A percentile compares a stretch with the other conserved stretches of the same genome.
phyloP scores from a whole-genome alignment of 495 filamentous ascomycete species.

The Hypoxylon perforatum region DNA sequence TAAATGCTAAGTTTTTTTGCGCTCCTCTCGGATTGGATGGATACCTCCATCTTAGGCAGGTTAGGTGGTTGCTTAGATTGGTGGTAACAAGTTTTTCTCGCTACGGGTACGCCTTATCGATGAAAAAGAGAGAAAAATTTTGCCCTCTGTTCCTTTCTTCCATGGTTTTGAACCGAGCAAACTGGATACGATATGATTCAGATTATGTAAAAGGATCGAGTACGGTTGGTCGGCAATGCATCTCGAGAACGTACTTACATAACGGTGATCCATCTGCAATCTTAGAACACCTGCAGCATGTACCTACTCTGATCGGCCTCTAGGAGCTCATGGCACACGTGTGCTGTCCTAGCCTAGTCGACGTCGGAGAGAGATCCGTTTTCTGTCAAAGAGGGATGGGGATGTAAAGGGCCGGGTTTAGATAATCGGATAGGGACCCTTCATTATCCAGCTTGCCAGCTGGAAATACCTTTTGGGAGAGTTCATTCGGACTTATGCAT shows the following conservation, averaged over 20 bases:
- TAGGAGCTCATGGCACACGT: conserved; percentile 5
- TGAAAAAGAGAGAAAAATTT: conserved; percentile 15
- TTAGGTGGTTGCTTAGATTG: conserved; percentile 6
- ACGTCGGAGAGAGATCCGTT: conserved; percentile 18
- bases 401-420: conserved; percentile 2
- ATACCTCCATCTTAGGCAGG: not conserved
- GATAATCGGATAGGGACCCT: conserved; percentile 20
- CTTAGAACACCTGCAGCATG: not conserved
- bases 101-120: conserved; percentile 23
- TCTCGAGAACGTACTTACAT: conserved; percentile 26
- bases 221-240: conserved; percentile 40
- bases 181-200: conserved; percentile 38
- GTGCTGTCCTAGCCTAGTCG: conserved; percentile 2
- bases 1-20: conserved; percentile 11
- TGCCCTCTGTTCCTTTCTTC: conserved; percentile 1
- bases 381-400: conserved; percentile 9
- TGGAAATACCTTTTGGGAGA: no score
- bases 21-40: conserved; percentile 7
- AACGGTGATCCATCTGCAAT: conserved; percentile 16
- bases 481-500: not conserved
- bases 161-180: conserved; percentile 25
- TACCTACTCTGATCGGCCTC: conserved; percentile 14
- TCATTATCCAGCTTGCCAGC: not conserved
- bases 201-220: conserved; percentile 53
- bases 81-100: conserved; percentile 20